These are phyloP conservation scores for Morella rubra DNA, from an alignment of 306 rosid species.

Conservation along the genomic window DNA sequence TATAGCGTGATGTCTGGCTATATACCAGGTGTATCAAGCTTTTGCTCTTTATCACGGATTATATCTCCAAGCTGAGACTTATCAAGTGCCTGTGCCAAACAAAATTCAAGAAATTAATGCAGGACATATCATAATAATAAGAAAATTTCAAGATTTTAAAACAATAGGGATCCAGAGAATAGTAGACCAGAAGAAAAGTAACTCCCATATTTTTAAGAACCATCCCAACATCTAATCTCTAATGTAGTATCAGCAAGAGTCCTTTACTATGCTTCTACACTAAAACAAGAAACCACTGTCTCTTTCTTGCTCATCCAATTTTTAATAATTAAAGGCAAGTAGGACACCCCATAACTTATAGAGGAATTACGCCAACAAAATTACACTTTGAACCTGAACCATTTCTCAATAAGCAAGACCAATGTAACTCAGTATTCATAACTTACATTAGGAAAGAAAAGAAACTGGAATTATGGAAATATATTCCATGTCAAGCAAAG, in stretches of 20 bases:
- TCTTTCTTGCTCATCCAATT: background rate
- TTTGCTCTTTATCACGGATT: constrained; percentile 62
- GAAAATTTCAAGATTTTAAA: too few relatives aligned
- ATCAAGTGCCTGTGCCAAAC: constrained; percentile 67
- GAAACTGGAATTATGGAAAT: background rate
- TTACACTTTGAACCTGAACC: background rate
- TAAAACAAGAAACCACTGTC: too few relatives aligned
- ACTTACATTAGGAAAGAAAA: background rate
- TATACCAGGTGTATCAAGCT: constrained; percentile 81
- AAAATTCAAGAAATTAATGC: constrained; percentile 14
- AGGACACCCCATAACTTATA: background rate
- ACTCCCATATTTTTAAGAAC: too few relatives aligned
- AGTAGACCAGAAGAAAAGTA: too few relatives aligned
- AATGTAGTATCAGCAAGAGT: too few relatives aligned
- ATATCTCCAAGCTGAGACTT: constrained; percentile 83
- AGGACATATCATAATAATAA: background rate
- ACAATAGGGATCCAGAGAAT: background rate
- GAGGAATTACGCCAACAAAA: background rate
- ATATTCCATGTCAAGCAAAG: background rate
- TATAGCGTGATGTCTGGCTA: background rate
- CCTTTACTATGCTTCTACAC: too few relatives aligned
- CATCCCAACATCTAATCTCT: too few relatives aligned
- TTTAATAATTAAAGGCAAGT: background rate
- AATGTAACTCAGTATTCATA: background rate
- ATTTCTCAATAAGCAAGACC: background rate